Base-by-base conservation (phyloP, 352 stramenopile species). In the Aphanomyces astaci region DNA sequence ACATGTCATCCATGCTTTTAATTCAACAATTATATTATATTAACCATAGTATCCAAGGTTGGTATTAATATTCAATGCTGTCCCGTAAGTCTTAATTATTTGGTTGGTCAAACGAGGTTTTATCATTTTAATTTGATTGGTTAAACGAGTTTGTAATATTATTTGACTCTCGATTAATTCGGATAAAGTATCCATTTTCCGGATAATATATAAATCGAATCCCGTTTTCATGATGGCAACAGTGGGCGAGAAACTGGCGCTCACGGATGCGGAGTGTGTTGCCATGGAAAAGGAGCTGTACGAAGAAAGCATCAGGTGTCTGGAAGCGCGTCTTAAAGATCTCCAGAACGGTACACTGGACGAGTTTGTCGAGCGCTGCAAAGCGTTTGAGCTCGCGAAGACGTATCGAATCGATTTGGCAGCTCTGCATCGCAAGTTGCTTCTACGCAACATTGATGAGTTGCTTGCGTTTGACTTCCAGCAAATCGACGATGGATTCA, bases 261-360 rank as follows among this genome's bases (percentile, higher is more conserved):
- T 66, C 22, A 66, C n/a, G 19, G 39, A 55, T 15, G 9, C 15
- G 7, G 57, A 66, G 15, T 55, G 39, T 33, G 19, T 66, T 15
- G 3, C 39, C 27, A 60, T 92, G 40, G 83, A 94, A 78, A 75
- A 80, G 25, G 78, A 89, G 73, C 76, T 94, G 30, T 92, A 92
- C 65, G 82, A 94, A 73, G 82, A 94, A 53, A 91, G 79, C 67
- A 92, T 94, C 52, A 81, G 91, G 30, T 79, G 76, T n/a, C 76
- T 79, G 32, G 53, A 71, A 45, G 60, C 71, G 43, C 84, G 87
- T 56, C 78, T 81, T n/a, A 60, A 77, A 31, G 46, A 82, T 63
- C 75, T 94, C 31, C 63, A 70, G 22, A 49, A 40, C 3, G 86
- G 84, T 13, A 71, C 68, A 17, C 71, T 90, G 39, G 75, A 87